Conservation (phyloP, 768 basidiomycete species). For the Symmetrospora coprosmae region DNA sequence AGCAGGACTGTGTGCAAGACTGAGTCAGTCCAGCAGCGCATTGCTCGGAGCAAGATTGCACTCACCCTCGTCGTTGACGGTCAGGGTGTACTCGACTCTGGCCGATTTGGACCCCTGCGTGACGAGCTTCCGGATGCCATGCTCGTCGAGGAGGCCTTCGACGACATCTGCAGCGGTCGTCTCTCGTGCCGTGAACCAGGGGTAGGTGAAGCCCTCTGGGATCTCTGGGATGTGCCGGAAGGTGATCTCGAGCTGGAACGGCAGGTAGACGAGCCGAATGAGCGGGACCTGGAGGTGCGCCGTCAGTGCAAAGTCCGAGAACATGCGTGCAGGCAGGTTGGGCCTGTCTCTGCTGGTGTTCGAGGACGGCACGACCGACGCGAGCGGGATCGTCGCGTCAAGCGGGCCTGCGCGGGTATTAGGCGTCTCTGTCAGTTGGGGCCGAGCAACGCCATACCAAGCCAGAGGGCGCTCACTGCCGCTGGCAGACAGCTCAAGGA, state of each 20-base stretch:
- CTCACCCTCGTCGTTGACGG: not conserved
- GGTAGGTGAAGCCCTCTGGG: constrained; percentile 56
- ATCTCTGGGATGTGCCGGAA: constrained; percentile 60
- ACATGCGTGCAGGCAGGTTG: constrained; percentile 43
- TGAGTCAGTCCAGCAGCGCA: constrained; percentile 43
- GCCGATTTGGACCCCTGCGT: constrained; percentile 57
- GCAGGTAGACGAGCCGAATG: constrained; percentile 57
- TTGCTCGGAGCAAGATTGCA: not conserved
- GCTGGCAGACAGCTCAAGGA: constrained; percentile 55
- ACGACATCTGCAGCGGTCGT: constrained; percentile 49
- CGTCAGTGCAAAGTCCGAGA: constrained; percentile 57
- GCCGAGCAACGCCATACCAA: constrained; percentile 11
- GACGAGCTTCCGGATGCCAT: constrained; percentile 51
- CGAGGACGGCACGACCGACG: constrained; percentile 40
- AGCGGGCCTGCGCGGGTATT: constrained; percentile 4
- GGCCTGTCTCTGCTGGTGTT: constrained; percentile 40
- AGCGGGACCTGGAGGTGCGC: constrained; percentile 53
- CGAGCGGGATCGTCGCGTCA: not conserved
- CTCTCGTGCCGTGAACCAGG: constrained; percentile 49
- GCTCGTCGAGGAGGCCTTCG: constrained; percentile 46
- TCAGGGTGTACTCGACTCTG: constrained; percentile 49
- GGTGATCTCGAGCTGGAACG: constrained; percentile 47
- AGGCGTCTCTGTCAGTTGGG: not conserved
- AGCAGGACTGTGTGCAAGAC: constrained; percentile 2
- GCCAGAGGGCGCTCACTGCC: constrained; percentile 25